Evolutionary conservation across 2,329 filamentous ascomycete species (phyloP), one percentile per base, ranked within the genome.

Genomic region (Ramularia collo-cygni): DNA sequence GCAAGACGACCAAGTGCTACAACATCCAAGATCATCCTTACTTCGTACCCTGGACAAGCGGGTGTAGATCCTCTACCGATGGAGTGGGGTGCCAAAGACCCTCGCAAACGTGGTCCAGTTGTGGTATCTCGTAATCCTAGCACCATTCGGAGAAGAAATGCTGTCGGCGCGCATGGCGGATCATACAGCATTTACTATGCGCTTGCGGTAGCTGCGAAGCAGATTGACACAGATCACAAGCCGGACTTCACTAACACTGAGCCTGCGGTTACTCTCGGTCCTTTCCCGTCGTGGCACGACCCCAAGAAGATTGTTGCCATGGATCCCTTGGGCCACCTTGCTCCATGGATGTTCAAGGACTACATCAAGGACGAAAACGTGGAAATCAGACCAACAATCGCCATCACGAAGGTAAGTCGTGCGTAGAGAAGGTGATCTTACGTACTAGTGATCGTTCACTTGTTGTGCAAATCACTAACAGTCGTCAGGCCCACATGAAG

Each of bases 161-260:
- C 77, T 32, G 77, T 82, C 58, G 78, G 77, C 55, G 81, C 78
- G 43, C 81, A 85, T 52, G 90, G 92, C 48, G 90, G 92, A 42
- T 95, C 88, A 4, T 96, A 98, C 63, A 88, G 86, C 46, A 90
- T 95, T 50, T 96, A 96, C 68, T 88, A 94, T 60, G 90, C 90
- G 15, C 75, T 96, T 18, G 90, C 90, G 9, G 81, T 96, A 50
- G 90, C 90, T 15, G 92, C 86, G 60, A 89, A 90, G 55, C 84
- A 96, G 60, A 76, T 96, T 42, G 79, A 86, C 46, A 74, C 79
- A 28, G 82, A 94, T 52, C 89, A 95, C 64, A 83, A 76, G 55
- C 79, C 82, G 8, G 79, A 84, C 59, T 81, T 83, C 62, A 82
- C 81, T 47, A 86, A 96, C 63, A 95, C 88, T 8, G 85, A 96